Evolutionary conservation across 108 stramenopile species (phyloP).

Genomic region (Skeletonema tropicum): DNA sequence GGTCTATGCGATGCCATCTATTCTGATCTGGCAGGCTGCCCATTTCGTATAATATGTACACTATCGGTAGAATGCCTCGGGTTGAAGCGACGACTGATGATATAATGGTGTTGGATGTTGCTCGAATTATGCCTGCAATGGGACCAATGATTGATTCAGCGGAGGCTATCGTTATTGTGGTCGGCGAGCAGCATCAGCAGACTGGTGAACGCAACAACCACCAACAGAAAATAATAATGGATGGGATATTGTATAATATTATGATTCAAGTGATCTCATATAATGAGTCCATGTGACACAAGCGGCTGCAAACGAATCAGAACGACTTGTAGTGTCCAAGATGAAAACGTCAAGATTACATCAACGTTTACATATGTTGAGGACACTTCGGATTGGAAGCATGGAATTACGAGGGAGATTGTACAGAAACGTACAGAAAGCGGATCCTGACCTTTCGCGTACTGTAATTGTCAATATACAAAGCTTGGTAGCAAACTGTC

Average conservation of each 20-base stretch:
- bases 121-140: constrained; percentile 46
- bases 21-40: constrained; percentile 12
- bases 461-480: constrained; percentile 94
- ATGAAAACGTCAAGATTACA: constrained; percentile 88
- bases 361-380: constrained; percentile 95
- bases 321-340: constrained; percentile 86
- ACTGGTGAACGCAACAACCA: constrained; percentile 58
- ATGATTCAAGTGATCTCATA: constrained; percentile 42
- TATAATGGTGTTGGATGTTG: constrained; percentile 62
- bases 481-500: constrained; percentile 94
- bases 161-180: constrained; percentile 80
- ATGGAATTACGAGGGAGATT: constrained; percentile 80
- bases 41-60: constrained; percentile 18
- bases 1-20: no score
- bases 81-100: constrained; percentile 13
- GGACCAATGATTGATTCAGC: constrained; percentile 48
- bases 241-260: no score
- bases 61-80: constrained; percentile 37
- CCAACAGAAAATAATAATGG: constrained; percentile 27
- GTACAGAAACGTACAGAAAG: constrained; percentile 80
- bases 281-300: constrained; percentile 51
- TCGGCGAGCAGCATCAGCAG: constrained; percentile 36
- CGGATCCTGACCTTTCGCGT: constrained; percentile 87
- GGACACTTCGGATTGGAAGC: constrained; percentile 95
- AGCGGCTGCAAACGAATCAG: constrained; percentile 83